phyloP scores from a whole-genome alignment of 1,284 basidiomycete genomes.

The Boletus hoseneyae region DNA sequence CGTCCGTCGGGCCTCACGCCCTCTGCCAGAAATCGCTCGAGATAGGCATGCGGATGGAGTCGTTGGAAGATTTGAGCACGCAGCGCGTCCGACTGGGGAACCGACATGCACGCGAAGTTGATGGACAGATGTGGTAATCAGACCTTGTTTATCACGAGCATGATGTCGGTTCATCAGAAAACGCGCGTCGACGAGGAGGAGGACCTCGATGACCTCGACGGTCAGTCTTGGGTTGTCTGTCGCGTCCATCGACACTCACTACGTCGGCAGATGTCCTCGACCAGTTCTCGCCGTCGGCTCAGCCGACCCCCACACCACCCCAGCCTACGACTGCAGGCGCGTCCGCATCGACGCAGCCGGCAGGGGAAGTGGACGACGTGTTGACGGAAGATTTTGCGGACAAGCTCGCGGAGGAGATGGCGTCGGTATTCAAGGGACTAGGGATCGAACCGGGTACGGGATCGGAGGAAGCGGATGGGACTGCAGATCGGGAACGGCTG shows the following conservation, averaged over 20 bases:
- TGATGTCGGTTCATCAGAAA: constrained; percentile 17
- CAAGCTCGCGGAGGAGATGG: constrained; percentile 82
- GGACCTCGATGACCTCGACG: constrained; percentile 74
- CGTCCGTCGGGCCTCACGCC: constrained; percentile 64
- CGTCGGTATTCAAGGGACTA: constrained; percentile 75
- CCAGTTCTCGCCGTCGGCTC: constrained; percentile 36
- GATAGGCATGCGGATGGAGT: constrained; percentile 51
- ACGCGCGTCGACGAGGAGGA: constrained; percentile 47
- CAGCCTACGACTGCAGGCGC: constrained; percentile 23
- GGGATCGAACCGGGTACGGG: constrained; percentile 32
- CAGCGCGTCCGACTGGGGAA: constrained; percentile 12
- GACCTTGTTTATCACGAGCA: background rate
- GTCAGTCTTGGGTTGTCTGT: constrained; percentile 35
- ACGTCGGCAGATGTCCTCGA: constrained; percentile 51
- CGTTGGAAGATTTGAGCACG: constrained; percentile 57
- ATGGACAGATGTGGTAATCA: constrained; percentile 6
- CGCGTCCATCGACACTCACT: constrained; percentile 7
- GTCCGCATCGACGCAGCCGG: constrained; percentile 30
- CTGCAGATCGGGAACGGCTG: constrained; percentile 42
- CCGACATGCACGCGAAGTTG: constrained; percentile 10
- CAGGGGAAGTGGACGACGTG: constrained; percentile 24
- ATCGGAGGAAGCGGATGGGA: constrained; percentile 12
- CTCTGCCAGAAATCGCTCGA: constrained; percentile 52
- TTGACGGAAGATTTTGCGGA: constrained; percentile 27
- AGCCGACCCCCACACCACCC: constrained; percentile 21